Percentiles rank a stretch among this genome's conserved stretches.
Evolutionary conservation across 2,329 filamentous ascomycete genomes (phyloP).

Genomic region (Tolypocladium ovalisporum): DNA sequence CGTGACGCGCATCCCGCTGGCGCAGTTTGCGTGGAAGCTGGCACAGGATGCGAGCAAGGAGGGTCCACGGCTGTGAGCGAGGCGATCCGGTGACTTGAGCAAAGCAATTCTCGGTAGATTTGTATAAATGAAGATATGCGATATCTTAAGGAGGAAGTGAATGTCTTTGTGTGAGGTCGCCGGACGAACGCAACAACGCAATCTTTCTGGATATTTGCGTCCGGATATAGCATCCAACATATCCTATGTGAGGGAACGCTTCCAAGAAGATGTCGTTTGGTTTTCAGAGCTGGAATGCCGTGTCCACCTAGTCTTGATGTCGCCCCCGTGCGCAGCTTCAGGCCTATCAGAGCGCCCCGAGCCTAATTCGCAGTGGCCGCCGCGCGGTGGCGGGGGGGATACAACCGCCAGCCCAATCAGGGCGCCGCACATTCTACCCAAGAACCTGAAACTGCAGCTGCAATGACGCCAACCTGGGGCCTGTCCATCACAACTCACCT

Average conservation of each 20-base stretch:
- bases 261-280: no score
- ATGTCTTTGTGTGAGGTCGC: no score
- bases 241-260: no score
- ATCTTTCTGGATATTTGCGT: no score
- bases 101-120: not conserved
- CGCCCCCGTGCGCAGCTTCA: not conserved
- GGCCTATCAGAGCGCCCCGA: not conserved
- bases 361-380: not conserved
- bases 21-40: slow-evolving; percentile 66
- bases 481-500: not conserved
- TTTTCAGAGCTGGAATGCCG: no score
- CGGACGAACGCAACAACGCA: no score
- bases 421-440: not conserved
- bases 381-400: not conserved
- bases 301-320: no score
- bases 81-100: not conserved
- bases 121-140: not conserved
- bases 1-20: slow-evolving; percentile 58
- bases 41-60: slow-evolving; percentile 35
- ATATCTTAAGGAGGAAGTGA: not conserved
- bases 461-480: not conserved
- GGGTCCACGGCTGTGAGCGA: slow-evolving; percentile 15
- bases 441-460: not conserved
- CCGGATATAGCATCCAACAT: no score
- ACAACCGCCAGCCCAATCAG: not conserved